A percentile compares a stretch with the other conserved stretches of the same genome.
These are phyloP conservation scores for Hanseniaspora occidentalis DNA, from an alignment of 805 yeast species.

Conservation along the genomic window DNA sequence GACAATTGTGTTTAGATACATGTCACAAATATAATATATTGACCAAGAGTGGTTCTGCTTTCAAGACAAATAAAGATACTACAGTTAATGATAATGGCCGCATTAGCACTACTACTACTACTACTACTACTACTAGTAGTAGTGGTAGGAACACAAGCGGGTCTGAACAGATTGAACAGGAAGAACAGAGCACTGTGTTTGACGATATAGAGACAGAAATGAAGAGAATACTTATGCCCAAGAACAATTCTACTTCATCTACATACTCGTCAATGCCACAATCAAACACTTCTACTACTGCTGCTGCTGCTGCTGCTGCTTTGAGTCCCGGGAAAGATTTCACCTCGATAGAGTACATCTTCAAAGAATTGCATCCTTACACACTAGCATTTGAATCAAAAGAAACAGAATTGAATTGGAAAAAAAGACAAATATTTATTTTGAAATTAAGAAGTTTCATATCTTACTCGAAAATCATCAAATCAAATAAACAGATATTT, in stretches of 20 bases:
- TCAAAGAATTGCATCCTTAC: constrained; percentile 18
- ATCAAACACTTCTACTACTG: not conserved
- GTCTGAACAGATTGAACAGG: not conserved
- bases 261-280: not conserved
- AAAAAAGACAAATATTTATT: constrained; percentile 49
- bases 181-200: not conserved
- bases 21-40: not conserved
- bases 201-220: constrained; percentile 1
- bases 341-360: constrained; percentile 12
- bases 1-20: not conserved
- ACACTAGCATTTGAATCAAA: constrained; percentile 44
- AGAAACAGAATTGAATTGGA: constrained; percentile 89
- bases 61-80: not conserved
- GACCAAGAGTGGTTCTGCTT: not conserved
- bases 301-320: not conserved
- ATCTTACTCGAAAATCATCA: constrained; percentile 7
- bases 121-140: not conserved
- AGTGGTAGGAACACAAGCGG: not conserved
- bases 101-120: not conserved
- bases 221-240: constrained; percentile 1
- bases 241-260: not conserved
- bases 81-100: not conserved
- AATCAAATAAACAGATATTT: constrained; percentile 28
- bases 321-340: constrained; percentile 1
- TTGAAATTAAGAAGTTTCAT: constrained; percentile 36